Evolutionary conservation across 768 basidiomycete species (phyloP), one percentile per base, ranked within the genome.

Genomic region (Pleurotus tuber-regium): DNA sequence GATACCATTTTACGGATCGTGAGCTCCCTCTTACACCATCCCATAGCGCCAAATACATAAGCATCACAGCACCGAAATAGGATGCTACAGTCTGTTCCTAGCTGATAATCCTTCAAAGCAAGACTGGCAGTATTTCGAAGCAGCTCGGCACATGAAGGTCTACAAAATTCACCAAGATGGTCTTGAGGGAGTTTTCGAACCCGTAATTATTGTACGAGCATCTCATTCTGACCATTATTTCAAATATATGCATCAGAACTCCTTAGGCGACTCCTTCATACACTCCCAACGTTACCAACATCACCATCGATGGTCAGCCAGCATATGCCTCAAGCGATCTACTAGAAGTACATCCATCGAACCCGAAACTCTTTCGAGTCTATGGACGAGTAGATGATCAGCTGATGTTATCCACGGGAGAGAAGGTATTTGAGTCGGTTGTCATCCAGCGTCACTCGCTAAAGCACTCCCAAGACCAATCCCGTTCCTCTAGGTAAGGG

Each of bases 321-420:
- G 69, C 59, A 7, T 73, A 62, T 43, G 58, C 63, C 1, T 67
- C 67, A 2, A 60, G 52, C 35, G 72, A 72, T 49, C 61, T 72
- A 2, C 39, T 74, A 14, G 18, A 57, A 23, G 63, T 56, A 3
- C 72, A 75, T 52, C 70, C 72, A 9, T 63, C 63, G 1, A 58
- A 65, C 4, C 58, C 59, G 0, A 54, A 55, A 3, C 42, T 57
- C 14, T 73, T 63, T 59, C 63, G 51, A 36, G 47, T 72, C 1
- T 59, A 56, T 33, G 72, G 73, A 1, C 58, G 73, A 1, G 60
- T 57, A 14, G 73, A 75, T 49, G 73, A 75, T 42, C 73, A 73
- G 54, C 70, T 75, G 40, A 66, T 69, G 59, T 58, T 66, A 8
- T 61, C 57, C 18, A 69, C 66, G 1, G 70, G 70, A 4, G 70